A percentile compares a stretch with the other conserved stretches of the same genome.
Conservation (phyloP, 2,329 filamentous ascomycete genomes). For the Juglanconis oblonga region DNA sequence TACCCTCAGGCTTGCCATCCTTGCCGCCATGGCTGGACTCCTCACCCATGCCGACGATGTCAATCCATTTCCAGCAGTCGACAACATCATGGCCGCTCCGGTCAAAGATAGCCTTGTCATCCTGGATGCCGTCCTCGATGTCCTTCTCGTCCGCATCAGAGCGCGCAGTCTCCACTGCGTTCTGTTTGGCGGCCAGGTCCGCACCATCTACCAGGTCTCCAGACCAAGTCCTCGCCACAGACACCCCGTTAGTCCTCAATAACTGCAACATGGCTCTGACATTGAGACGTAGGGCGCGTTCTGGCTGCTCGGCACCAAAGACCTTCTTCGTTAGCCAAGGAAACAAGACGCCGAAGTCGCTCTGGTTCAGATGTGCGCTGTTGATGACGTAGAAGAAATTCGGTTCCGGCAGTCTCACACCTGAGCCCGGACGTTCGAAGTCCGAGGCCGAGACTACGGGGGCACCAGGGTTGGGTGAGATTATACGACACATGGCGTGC, state of each 20-base stretch:
- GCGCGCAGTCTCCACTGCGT: conserved; percentile 5
- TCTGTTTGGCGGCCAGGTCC: conserved; percentile 34
- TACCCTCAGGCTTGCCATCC: conserved; percentile 18
- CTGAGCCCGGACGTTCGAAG: conserved; percentile 40
- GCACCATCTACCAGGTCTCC: conserved; percentile 49
- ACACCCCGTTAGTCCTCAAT: conserved; percentile 47
- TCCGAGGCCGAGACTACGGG: conserved; percentile 38
- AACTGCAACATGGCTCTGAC: conserved; percentile 57
- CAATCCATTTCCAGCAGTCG: conserved; percentile 51
- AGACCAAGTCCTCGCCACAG: conserved; percentile 47
- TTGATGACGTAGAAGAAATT: conserved; percentile 71
- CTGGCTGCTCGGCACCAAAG: conserved; percentile 55
- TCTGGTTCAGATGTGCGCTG: conserved; percentile 79
- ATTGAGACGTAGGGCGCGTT: conserved; percentile 58
- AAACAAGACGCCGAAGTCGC: conserved; percentile 80
- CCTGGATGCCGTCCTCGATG: conserved; percentile 35
- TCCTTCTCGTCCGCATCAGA: conserved; percentile 20
- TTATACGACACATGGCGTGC: conserved; percentile 61
- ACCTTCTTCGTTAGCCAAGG: conserved; percentile 64
- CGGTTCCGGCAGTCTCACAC: conserved; percentile 46
- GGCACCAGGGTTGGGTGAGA: conserved; percentile 55
- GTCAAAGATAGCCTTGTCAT: conserved; percentile 52
- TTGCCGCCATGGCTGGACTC: conserved; percentile 22
- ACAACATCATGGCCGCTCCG: conserved; percentile 34
- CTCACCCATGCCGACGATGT: conserved; percentile 47